Conservation (phyloP, 495 filamentous ascomycete genomes). For the Aspergillus biplanus region DNA sequence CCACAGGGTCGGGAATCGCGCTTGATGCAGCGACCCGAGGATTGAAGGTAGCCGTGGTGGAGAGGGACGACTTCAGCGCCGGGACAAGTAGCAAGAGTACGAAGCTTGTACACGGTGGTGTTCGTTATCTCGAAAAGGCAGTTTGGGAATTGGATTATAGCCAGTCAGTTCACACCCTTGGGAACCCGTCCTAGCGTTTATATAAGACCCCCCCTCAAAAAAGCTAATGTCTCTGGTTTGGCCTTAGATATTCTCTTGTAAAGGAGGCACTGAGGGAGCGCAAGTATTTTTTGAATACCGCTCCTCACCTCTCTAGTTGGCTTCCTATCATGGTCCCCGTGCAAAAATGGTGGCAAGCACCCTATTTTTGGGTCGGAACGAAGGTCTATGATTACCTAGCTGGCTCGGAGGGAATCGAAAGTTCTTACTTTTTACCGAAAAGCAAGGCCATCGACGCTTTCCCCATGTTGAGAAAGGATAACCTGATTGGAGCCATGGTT, state of each 20-base stretch:
- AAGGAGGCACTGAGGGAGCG: conserved; percentile 95
- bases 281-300: conserved; percentile 94
- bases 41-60: conserved; percentile 90
- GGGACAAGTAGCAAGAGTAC: conserved; percentile 97
- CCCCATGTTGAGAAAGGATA: conserved; percentile 92
- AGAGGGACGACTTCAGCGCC: conserved; percentile 91
- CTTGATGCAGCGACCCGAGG: conserved; percentile 93
- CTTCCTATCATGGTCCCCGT: conserved; percentile 97
- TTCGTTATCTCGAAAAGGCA: conserved; percentile 95
- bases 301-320: conserved; percentile 92
- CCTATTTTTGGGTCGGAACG: conserved; percentile 96
- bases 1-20: conserved; percentile 90
- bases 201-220: not conserved
- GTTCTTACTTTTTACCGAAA: conserved; percentile 92
- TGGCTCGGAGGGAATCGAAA: conserved; percentile 95
- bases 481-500: conserved; percentile 86
- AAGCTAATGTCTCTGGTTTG: conserved; percentile 12
- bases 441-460: conserved; percentile 95
- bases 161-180: conserved; percentile 57
- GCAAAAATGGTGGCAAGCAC: conserved; percentile 95
- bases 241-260: conserved; percentile 75
- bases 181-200: not conserved
- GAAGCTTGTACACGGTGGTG: conserved; percentile 95
- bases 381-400: conserved; percentile 95
- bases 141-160: conserved; percentile 95